Base-by-base conservation (phyloP, 2,329 filamentous ascomycete species). In the Intubia oerlemansii region DNA sequence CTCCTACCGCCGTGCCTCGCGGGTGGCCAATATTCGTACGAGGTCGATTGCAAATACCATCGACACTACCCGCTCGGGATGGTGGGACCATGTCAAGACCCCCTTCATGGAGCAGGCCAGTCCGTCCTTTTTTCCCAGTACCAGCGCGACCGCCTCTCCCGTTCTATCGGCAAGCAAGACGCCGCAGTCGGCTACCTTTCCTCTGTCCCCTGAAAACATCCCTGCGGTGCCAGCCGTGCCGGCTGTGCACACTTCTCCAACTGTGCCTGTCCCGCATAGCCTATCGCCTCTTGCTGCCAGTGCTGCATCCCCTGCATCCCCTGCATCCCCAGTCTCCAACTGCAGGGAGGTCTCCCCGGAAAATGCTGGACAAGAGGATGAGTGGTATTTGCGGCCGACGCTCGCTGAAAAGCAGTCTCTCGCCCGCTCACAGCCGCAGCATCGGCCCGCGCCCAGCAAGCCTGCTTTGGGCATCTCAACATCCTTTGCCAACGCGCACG, bases 11-110 rank as follows among this genome's bases (percentile, higher is more conserved):
- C 51, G 42, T 32, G 50, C 51, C 33, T 52, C 52, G 5, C 38
- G 48, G 31, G 42, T 27, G n/a, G 16, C 47, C 10, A n/a, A n/a
- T n/a, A n/a, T n/a, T n/a, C n/a, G n/a, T n/a, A n/a, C n/a, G n/a
- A n/a, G n/a, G n/a, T 52, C 37, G 48, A 52, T 24, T 46, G 57
- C 25, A 3, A 30, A 25, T 47, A 57, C 62, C 23, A 65, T 62
- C 17, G 59, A 55, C 24, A 60, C 27, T 3, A 34, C 64, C 9
- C 59, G 58, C 31, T 73, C 71, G 16, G 76, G 76, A 13, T 82
- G 76, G 75, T 82, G 76, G 76, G 77, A 79, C 40, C 60, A 77
- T 38, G 66, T 82, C 31, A 71, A 64, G 7, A 77, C 75, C 1
- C 76, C 76, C 0, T 81, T 81, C 41, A 40, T 49, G 11, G 55